phyloP scores from a whole-genome alignment of 192 early-diverging fungal species.

The Rhizoclosmatium globosum region DNA sequence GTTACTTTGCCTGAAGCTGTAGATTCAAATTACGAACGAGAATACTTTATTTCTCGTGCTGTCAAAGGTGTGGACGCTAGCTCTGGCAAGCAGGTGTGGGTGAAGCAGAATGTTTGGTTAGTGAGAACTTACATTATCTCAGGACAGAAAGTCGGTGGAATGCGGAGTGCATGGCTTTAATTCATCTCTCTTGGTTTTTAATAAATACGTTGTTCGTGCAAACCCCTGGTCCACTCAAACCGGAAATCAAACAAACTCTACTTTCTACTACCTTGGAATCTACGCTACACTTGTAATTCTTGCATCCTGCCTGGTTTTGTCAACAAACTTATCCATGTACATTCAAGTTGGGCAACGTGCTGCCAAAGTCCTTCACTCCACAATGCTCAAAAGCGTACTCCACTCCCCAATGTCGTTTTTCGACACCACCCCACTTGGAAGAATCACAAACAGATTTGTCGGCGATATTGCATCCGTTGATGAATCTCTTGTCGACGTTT shows the following conservation, averaged over 20 bases:
- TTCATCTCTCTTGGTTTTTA: no score
- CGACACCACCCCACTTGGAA: slow-evolving; percentile 62
- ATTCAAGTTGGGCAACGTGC: slow-evolving; percentile 24
- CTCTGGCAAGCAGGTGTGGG: no score
- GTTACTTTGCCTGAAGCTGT: no score
- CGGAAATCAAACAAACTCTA: neutral
- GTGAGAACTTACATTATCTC: no score
- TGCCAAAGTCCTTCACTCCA: slow-evolving; percentile 37
- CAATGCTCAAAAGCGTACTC: slow-evolving; percentile 38
- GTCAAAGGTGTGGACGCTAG: no score
- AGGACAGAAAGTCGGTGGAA: no score
- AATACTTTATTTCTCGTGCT: no score
- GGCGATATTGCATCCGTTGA: slow-evolving; percentile 75
- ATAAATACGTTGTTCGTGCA: no score
- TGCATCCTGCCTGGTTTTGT: slow-evolving; percentile 10
- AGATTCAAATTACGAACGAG: no score
- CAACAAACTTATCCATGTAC: slow-evolving; percentile 29
- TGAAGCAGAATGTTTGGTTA: no score
- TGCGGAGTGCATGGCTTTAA: no score
- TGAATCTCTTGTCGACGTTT: slow-evolving; percentile 49
- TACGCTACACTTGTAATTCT: slow-evolving; percentile 62
- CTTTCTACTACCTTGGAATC: slow-evolving; percentile 59
- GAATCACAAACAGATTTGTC: slow-evolving; percentile 81
- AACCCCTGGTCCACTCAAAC: neutral
- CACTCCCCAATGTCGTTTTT: slow-evolving; percentile 65